Percentiles rank a stretch among this genome's conserved stretches.
phyloP scores from a whole-genome alignment of 202 grass and related monocot genomes.

The Carex sylvatica region DNA sequence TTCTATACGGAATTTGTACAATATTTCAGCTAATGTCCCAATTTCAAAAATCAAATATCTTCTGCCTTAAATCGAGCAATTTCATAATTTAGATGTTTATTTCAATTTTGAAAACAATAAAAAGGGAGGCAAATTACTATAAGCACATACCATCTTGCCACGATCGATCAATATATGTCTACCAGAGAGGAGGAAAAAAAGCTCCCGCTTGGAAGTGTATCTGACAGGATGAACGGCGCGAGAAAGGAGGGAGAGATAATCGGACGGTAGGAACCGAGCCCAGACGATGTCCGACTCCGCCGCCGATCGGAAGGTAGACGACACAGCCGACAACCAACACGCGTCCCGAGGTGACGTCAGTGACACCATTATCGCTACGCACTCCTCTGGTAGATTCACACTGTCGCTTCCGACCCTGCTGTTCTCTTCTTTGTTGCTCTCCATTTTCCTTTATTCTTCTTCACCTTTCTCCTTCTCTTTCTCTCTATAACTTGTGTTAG shows the following conservation, averaged over 20 bases:
- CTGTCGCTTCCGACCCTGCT: conserved; percentile 5
- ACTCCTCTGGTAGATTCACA: conserved; percentile 35
- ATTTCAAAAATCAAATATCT: neutral
- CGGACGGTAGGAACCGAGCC: conserved; percentile 33
- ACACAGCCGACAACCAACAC: conserved; percentile 39
- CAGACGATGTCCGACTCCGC: conserved; percentile 45
- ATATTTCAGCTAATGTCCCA: neutral
- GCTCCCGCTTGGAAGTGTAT: conserved; percentile 31
- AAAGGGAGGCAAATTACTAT: neutral
- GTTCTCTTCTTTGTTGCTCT: conserved; percentile 4
- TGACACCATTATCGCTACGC: conserved; percentile 35
- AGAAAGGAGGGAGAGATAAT: conserved; percentile 32
- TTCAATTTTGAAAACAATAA: neutral
- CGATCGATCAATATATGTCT: conserved; percentile 30
- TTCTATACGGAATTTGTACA: neutral
- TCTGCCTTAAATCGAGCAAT: neutral
- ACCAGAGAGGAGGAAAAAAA: conserved; percentile 39
- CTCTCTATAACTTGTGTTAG: neutral
- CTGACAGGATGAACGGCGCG: conserved; percentile 26
- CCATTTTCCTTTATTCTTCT: neutral
- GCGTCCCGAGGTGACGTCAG: conserved; percentile 39
- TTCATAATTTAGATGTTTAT: neutral
- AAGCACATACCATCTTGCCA: conserved; percentile 36
- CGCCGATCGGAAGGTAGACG: conserved; percentile 34
- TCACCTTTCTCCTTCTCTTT: neutral